Conservation (phyloP, 2,329 filamentous ascomycete genomes). For the Xylariaceae sp. region DNA sequence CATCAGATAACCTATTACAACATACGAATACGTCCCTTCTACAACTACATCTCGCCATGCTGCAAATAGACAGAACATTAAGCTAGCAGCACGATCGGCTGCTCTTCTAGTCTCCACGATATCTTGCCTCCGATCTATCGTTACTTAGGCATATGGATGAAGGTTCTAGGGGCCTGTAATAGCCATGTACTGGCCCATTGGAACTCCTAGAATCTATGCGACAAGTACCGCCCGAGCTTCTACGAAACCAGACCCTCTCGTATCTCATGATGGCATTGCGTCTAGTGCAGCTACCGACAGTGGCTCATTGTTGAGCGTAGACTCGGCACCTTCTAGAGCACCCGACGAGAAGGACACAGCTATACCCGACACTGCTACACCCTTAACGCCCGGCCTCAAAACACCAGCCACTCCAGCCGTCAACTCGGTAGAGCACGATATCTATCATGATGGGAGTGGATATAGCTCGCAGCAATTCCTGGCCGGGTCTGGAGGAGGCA, state of each 20-base stretch:
- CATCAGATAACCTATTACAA: too few relatives aligned
- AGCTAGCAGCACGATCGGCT: slow-evolving; percentile 23
- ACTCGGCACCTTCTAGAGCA: slow-evolving; percentile 24
- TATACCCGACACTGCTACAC: slow-evolving; percentile 40
- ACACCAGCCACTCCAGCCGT: slow-evolving; percentile 62
- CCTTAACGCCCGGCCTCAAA: slow-evolving; percentile 46
- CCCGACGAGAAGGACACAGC: slow-evolving; percentile 32
- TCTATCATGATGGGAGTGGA: slow-evolving; percentile 39
- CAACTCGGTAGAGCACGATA: slow-evolving; percentile 60
- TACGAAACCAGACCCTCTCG: slow-evolving; percentile 49
- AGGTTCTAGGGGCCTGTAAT: slow-evolving; percentile 38
- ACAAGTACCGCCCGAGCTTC: slow-evolving; percentile 67
- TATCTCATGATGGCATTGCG: slow-evolving; percentile 64
- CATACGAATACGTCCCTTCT: not conserved
- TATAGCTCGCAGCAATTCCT: slow-evolving; percentile 34
- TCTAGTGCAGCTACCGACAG: slow-evolving; percentile 40
- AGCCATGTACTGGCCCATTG: slow-evolving; percentile 90
- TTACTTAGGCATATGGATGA: slow-evolving; percentile 35
- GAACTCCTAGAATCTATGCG: slow-evolving; percentile 80
- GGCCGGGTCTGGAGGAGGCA: slow-evolving; percentile 38
- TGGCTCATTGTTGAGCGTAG: slow-evolving; percentile 33
- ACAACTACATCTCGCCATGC: slow-evolving; percentile 17
- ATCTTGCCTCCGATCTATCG: slow-evolving; percentile 13
- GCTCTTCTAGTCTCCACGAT: slow-evolving; percentile 7
- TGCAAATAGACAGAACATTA: slow-evolving; percentile 11